phyloP scores from a whole-genome alignment of 768 basidiomycete species.

The Rhodotorula babjevae region DNA sequence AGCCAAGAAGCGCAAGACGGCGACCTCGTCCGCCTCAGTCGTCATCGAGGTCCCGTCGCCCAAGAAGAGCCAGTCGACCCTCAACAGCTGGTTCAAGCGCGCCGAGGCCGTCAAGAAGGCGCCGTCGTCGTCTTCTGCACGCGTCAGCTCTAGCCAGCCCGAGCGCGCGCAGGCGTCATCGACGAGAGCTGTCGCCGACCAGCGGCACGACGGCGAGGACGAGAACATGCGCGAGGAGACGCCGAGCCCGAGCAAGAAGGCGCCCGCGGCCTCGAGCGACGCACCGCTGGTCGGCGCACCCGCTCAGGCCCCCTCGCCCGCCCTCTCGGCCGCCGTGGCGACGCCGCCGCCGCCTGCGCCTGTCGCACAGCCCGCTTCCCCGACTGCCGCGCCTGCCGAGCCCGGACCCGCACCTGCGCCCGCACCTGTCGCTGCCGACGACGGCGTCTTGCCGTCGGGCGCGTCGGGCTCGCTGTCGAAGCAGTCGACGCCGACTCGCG shows the following conservation, averaged over 20 bases:
- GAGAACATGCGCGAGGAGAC: background rate
- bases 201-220: background rate
- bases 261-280: background rate
- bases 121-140: background rate
- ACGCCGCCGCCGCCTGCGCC: too few species aligned
- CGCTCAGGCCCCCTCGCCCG: background rate
- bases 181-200: too few species aligned
- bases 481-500: background rate
- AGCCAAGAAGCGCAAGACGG: background rate
- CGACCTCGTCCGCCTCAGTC: background rate
- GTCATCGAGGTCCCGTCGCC: conserved; percentile 5
- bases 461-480: background rate
- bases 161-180: background rate
- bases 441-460: background rate
- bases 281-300: background rate
- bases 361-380: too few species aligned
- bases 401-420: background rate
- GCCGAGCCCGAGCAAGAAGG: background rate
- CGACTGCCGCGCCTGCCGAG: background rate
- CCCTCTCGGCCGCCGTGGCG: too few species aligned
- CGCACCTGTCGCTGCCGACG: background rate
- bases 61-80: conserved; percentile 5
- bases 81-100: conserved; percentile 5
- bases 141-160: too few species aligned
- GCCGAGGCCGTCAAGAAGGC: background rate